phyloP scores from a whole-genome alignment of 2,329 filamentous ascomycete genomes.

The Microcyclosporella mali region DNA sequence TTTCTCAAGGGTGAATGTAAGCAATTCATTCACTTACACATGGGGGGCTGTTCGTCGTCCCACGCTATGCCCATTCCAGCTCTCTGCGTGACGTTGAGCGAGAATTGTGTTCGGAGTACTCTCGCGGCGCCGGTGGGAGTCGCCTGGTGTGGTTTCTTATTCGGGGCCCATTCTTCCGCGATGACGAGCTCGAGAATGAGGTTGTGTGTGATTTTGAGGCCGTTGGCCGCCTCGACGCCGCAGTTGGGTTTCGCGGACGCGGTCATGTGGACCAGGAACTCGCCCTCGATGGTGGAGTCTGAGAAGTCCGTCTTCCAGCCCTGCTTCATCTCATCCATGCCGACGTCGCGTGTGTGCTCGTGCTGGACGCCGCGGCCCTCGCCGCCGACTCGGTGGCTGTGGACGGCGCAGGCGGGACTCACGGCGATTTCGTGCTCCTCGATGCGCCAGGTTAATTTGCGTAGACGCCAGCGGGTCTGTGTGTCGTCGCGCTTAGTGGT shows the following conservation, averaged over 20 bases:
- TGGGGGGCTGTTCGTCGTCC: constrained; percentile 91
- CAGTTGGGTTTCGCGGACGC: constrained; percentile 62
- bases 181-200: constrained; percentile 91
- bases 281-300: constrained; percentile 66
- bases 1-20: too few relatives aligned
- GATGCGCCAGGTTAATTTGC: constrained; percentile 87
- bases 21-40: too few relatives aligned
- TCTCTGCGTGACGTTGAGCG: constrained; percentile 72
- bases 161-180: constrained; percentile 73
- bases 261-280: constrained; percentile 63
- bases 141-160: constrained; percentile 64
- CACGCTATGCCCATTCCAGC: constrained; percentile 85
- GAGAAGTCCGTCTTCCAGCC: constrained; percentile 85
- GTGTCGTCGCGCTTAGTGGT: constrained; percentile 61
- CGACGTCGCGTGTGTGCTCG: constrained; percentile 69
- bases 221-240: constrained; percentile 67
- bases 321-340: constrained; percentile 70
- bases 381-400: constrained; percentile 59
- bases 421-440: constrained; percentile 79
- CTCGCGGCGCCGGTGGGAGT: constrained; percentile 86
- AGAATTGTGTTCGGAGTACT: constrained; percentile 89
- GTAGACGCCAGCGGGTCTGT: constrained; percentile 79
- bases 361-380: constrained; percentile 66
- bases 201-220: constrained; percentile 74
- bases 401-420: constrained; percentile 72